Percentiles rank a stretch among this genome's conserved stretches.
Evolutionary conservation across 169 alveolate species (phyloP).

Genomic region (Eimeria sp.): DNA sequence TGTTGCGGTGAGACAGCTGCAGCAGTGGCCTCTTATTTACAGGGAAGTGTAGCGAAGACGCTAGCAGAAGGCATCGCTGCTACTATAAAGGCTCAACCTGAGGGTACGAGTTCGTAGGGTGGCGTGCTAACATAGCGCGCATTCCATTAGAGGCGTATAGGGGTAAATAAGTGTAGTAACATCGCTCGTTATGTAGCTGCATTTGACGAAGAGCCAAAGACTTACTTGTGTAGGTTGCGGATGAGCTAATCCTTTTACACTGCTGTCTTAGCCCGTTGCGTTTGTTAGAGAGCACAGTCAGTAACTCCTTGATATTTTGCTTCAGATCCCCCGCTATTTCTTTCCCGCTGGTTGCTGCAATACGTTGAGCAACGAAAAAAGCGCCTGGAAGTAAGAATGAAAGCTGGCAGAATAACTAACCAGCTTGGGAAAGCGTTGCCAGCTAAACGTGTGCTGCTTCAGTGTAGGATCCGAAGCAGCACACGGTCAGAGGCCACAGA

Average conservation of each 20-base stretch:
- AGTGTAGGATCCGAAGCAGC: too few species aligned
- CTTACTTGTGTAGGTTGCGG: not conserved
- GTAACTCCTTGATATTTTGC: too few species aligned
- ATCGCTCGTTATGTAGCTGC: too few species aligned
- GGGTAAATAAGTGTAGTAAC: too few species aligned
- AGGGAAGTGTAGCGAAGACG: constrained; percentile 46
- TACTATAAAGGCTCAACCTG: constrained; percentile 48
- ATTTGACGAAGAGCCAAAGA: too few species aligned
- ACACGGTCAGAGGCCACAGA: too few species aligned
- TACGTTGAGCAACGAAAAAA: constrained; percentile 28
- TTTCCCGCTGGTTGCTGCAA: constrained; percentile 65
- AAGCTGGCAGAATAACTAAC: too few species aligned
- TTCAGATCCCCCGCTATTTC: constrained; percentile 54
- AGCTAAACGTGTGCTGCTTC: not conserved
- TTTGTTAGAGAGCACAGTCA: not conserved
- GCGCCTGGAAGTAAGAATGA: not conserved
- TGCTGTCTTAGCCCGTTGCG: not conserved
- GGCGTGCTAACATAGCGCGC: not conserved
- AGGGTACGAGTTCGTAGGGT: constrained; percentile 1
- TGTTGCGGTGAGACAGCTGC: not conserved
- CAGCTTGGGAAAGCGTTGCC: not conserved
- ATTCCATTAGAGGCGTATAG: not conserved
- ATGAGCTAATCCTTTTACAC: not conserved
- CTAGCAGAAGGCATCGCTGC: constrained; percentile 53
- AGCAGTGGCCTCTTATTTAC: constrained; percentile 10